These are phyloP conservation scores for Echium plantagineum DNA, from an alignment of 257 asterid species.

Conservation along the genomic window DNA sequence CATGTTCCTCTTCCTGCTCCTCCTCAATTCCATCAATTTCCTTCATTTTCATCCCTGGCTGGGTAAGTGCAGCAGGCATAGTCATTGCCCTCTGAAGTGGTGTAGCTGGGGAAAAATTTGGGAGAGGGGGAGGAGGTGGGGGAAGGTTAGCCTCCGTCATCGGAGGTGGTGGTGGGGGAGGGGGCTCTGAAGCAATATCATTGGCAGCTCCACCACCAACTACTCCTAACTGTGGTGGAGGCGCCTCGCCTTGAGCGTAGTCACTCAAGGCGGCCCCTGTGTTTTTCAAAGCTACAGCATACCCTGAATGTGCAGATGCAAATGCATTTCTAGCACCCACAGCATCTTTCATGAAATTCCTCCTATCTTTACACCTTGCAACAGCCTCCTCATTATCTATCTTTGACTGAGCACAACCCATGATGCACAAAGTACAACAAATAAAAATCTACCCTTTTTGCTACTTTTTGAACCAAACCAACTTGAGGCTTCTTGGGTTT, in stretches of 20 bases:
- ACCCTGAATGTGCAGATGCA: slow-evolving; percentile 90
- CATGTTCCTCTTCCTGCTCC: slow-evolving; percentile 39
- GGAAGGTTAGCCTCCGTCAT: slow-evolving; percentile 56
- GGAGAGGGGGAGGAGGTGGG: slow-evolving; percentile 85
- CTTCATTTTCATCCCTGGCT: slow-evolving; percentile 41
- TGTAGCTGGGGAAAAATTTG: slow-evolving; percentile 64
- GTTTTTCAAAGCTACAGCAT: slow-evolving; percentile 63
- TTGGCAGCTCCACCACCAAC: slow-evolving; percentile 24
- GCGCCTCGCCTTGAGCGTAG: slow-evolving; percentile 78
- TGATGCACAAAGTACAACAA: slow-evolving; percentile 7
- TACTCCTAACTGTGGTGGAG: slow-evolving; percentile 19
- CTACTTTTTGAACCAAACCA: slow-evolving; percentile 7
- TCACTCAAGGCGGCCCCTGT: slow-evolving; percentile 94
- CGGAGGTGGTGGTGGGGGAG: slow-evolving; percentile 59
- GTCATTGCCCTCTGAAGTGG: slow-evolving; percentile 68
- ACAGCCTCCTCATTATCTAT: slow-evolving; percentile 91
- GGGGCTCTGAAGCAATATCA: slow-evolving; percentile 33
- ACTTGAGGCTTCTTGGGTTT: slow-evolving; percentile 8
- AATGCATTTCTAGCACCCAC: slow-evolving; percentile 73
- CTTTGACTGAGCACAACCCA: slow-evolving; percentile 94
- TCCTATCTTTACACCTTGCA: slow-evolving; percentile 78
- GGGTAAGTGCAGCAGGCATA: slow-evolving; percentile 63
- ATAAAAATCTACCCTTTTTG: not conserved
- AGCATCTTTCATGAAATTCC: slow-evolving; percentile 79
- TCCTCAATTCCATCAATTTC: slow-evolving; percentile 37